A percentile compares a stretch with the other conserved stretches of the same genome.
These are phyloP conservation scores for Multifurca ochricompacta DNA, from an alignment of 768 basidiomycete genomes.

Conservation along the genomic window DNA sequence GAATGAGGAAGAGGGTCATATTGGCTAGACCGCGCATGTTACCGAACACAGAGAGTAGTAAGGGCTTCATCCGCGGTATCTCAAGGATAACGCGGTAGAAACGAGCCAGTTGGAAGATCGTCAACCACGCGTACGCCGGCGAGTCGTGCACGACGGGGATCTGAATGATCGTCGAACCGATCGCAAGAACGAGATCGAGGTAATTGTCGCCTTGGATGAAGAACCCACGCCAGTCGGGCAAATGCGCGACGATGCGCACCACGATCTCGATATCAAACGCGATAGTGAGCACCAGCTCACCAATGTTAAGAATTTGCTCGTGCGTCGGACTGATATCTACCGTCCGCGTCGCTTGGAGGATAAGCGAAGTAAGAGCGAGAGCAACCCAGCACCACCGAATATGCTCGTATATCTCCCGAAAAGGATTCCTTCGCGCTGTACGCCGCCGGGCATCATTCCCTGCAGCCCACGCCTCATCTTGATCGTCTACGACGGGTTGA, in stretches of 20 bases:
- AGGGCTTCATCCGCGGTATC: slow-evolving; percentile 82
- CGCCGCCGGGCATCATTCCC: slow-evolving; percentile 36
- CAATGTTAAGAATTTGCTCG: slow-evolving; percentile 43
- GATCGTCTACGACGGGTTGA: slow-evolving; percentile 40
- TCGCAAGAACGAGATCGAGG: slow-evolving; percentile 68
- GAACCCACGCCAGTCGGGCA: slow-evolving; percentile 82
- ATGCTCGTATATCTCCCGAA: slow-evolving; percentile 49
- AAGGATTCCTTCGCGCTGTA: slow-evolving; percentile 35
- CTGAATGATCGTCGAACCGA: slow-evolving; percentile 73
- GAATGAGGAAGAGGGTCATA: slow-evolving; percentile 84
- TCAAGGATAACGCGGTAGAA: slow-evolving; percentile 91
- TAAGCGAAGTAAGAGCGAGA: slow-evolving; percentile 63
- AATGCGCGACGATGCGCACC: slow-evolving; percentile 56
- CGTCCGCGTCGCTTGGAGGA: slow-evolving; percentile 61
- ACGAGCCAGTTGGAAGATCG: slow-evolving; percentile 73
- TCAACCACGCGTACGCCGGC: slow-evolving; percentile 77
- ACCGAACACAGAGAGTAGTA: slow-evolving; percentile 82
- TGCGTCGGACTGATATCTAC: slow-evolving; percentile 43
- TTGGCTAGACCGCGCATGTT: slow-evolving; percentile 87
- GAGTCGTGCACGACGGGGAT: slow-evolving; percentile 68
- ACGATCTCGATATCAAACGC: slow-evolving; percentile 87
- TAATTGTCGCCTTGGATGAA: slow-evolving; percentile 54
- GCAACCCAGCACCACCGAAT: slow-evolving; percentile 70
- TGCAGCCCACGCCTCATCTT: slow-evolving; percentile 54
- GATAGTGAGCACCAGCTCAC: slow-evolving; percentile 71